Evolutionary conservation across 805 yeast species (phyloP).

Genomic region (Cyberlindnera sargentensis): DNA sequence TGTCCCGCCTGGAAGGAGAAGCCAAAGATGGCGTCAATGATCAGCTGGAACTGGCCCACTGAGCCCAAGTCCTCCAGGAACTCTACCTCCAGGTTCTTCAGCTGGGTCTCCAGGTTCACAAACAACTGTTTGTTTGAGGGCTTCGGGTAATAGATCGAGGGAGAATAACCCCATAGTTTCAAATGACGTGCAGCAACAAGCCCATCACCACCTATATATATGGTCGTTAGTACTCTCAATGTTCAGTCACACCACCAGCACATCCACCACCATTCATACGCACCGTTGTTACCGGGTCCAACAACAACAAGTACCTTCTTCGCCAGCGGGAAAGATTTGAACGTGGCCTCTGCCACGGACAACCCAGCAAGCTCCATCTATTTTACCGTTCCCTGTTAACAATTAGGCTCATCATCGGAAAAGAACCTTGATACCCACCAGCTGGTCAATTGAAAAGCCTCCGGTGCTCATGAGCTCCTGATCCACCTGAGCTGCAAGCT

Average conservation of each 20-base stretch:
- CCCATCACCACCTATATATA: constrained; percentile 72
- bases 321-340: constrained; percentile 49
- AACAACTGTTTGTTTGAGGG: constrained; percentile 51
- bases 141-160: constrained; percentile 77
- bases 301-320: constrained; percentile 60
- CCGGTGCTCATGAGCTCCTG: constrained; percentile 80
- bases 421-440: constrained; percentile 29
- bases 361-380: constrained; percentile 94
- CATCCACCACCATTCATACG: neutral
- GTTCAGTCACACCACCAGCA: neutral
- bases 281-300: constrained; percentile 89
- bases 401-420: no score
- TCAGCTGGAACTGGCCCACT: constrained; percentile 23
- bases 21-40: constrained; percentile 86
- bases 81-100: constrained; percentile 55
- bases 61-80: constrained; percentile 39
- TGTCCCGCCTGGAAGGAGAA: constrained; percentile 85
- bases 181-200: constrained; percentile 92
- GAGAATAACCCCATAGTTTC: constrained; percentile 69
- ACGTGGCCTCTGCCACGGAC: constrained; percentile 85
- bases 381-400: neutral
- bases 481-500: constrained; percentile 70
- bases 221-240: neutral
- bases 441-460: constrained; percentile 76
- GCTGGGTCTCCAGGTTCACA: constrained; percentile 55